phyloP scores from a whole-genome alignment of 768 basidiomycete species.

The Mycena floridula region DNA sequence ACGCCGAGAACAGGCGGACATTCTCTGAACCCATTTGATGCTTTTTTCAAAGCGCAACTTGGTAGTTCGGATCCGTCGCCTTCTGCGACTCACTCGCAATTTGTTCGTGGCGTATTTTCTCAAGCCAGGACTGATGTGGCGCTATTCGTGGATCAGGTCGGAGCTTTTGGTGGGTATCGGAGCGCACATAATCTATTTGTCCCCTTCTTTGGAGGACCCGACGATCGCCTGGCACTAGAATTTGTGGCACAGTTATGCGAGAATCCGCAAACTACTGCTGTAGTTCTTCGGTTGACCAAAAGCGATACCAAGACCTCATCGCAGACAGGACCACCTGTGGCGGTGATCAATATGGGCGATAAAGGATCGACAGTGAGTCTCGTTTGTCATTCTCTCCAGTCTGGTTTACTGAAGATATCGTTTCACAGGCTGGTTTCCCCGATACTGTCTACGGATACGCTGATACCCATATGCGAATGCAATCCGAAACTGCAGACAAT shows the following conservation, averaged over 20 bases:
- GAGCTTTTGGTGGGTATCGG: conserved; percentile 19
- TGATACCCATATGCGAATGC: conserved; percentile 59
- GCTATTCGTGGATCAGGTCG: conserved; percentile 70
- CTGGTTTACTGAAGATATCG: too few species aligned
- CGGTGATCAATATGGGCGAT: too few species aligned
- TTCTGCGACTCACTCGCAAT: conserved; percentile 67
- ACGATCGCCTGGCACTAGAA: conserved; percentile 82
- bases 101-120: conserved; percentile 76
- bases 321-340: neutral
- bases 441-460: conserved; percentile 69
- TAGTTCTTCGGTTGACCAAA: conserved; percentile 63
- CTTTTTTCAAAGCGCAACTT: conserved; percentile 38
- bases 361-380: too few species aligned
- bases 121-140: conserved; percentile 71
- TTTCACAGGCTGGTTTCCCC: conserved; percentile 31
- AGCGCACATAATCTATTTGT: conserved; percentile 64
- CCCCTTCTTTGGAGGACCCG: conserved; percentile 92
- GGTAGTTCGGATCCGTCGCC: conserved; percentile 34
- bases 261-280: conserved; percentile 63
- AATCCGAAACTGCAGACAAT: conserved; percentile 82
- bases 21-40: conserved; percentile 65
- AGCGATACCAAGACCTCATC: too few species aligned
- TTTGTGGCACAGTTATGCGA: conserved; percentile 81
- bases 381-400: too few species aligned
- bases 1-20: conserved; percentile 5